Evolutionary conservation across 2,329 filamentous ascomycete species (phyloP).

Genomic region (Colletotrichum sidae): DNA sequence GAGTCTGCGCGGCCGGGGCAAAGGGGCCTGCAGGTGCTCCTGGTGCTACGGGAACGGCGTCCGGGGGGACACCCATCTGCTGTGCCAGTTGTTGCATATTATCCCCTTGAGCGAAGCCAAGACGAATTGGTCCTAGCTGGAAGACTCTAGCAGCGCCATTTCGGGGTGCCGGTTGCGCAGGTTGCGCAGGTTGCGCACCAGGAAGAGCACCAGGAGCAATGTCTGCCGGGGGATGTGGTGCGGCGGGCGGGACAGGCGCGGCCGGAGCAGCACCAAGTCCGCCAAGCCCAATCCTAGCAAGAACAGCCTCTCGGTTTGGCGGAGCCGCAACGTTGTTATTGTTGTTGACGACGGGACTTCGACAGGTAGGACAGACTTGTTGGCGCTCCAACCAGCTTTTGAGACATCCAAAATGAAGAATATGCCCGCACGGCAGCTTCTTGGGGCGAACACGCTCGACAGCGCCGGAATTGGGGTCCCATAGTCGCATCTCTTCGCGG

Average conservation of each 20-base stretch:
- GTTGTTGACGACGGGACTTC: conserved; percentile 78
- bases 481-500: conserved; percentile 92
- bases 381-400: conserved; percentile 98
- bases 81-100: conserved; percentile 77
- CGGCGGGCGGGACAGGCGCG: conserved; percentile 44
- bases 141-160: conserved; percentile 68
- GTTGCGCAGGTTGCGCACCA: conserved; percentile 38
- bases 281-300: conserved; percentile 46
- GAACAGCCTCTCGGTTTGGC: conserved; percentile 50
- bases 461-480: conserved; percentile 71
- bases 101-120: conserved; percentile 80
- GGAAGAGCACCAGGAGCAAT: conserved; percentile 37
- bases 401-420: conserved; percentile 92
- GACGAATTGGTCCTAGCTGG: conserved; percentile 78
- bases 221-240: conserved; percentile 48
- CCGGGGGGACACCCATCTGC: conserved; percentile 63
- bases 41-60: conserved; percentile 36
- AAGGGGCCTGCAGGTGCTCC: conserved; percentile 34
- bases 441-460: conserved; percentile 91
- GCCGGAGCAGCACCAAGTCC: conserved; percentile 34
- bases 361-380: conserved; percentile 95
- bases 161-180: conserved; percentile 41
- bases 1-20: conserved; percentile 37
- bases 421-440: conserved; percentile 95
- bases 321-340: conserved; percentile 46